These are phyloP conservation scores for Cytospora piceae DNA, from an alignment of 2,329 filamentous ascomycete species.

Conservation along the genomic window DNA sequence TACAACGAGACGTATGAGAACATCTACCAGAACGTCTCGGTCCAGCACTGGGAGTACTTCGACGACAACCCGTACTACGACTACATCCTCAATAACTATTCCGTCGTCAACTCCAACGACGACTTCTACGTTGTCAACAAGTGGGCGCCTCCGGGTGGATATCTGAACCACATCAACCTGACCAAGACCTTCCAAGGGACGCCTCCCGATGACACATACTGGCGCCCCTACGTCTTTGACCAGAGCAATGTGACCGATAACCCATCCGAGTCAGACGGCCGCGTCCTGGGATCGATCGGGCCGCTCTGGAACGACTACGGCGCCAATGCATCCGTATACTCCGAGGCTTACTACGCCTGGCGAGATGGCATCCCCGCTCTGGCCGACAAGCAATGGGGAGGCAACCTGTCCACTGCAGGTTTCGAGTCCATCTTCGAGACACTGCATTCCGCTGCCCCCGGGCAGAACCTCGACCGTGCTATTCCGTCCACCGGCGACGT, in stretches of 20 bases:
- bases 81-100: constrained; percentile 50
- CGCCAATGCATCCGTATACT: constrained; percentile 52
- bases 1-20: constrained; percentile 37
- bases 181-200: constrained; percentile 51
- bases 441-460: constrained; percentile 48
- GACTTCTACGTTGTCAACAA: constrained; percentile 56
- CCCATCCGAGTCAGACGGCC: constrained; percentile 42
- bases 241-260: constrained; percentile 52
- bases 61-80: constrained; percentile 53
- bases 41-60: constrained; percentile 61
- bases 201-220: constrained; percentile 45
- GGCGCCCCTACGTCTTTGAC: constrained; percentile 56
- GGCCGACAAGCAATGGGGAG: constrained; percentile 58
- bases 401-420: constrained; percentile 46
- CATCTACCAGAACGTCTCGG: constrained; percentile 49
- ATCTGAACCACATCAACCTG: constrained; percentile 45
- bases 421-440: constrained; percentile 43
- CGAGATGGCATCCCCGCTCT: constrained; percentile 54
- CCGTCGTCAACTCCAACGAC: constrained; percentile 58
- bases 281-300: constrained; percentile 52
- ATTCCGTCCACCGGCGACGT: constrained; percentile 42
- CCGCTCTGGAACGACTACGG: constrained; percentile 61
- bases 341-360: constrained; percentile 57
- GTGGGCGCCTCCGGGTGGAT: constrained; percentile 50
- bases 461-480: constrained; percentile 53